Percentiles rank a stretch among this genome's conserved stretches.
These are phyloP conservation scores for Penicillium desertorum DNA, from an alignment of 495 filamentous ascomycete genomes.

Conservation along the genomic window DNA sequence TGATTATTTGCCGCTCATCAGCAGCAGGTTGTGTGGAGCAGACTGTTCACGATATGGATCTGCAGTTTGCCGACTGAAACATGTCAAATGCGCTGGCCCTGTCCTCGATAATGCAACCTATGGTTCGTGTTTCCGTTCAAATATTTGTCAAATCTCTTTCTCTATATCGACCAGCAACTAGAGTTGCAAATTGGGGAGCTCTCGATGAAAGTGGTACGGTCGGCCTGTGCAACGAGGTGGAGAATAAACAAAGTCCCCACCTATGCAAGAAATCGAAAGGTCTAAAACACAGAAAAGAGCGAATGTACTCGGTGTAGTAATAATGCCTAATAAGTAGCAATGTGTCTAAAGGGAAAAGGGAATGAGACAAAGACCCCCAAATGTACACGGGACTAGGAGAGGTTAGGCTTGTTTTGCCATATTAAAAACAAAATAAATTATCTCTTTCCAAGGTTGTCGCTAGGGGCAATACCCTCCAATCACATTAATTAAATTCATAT, in stretches of 20 bases:
- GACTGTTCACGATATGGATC: constrained; percentile 1
- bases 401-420: constrained; percentile 3
- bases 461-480: constrained; percentile 20
- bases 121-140: not conserved
- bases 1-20: not conserved
- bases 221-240: constrained; percentile 36
- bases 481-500: not conserved
- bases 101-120: constrained; percentile 7
- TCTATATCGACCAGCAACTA: constrained; percentile 8
- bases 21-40: not conserved
- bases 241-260: constrained; percentile 33
- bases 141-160: not conserved
- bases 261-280: constrained; percentile 4
- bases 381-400: constrained; percentile 1
- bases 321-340: not conserved
- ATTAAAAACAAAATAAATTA: constrained; percentile 1
- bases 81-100: constrained; percentile 14
- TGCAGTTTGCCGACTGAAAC: constrained; percentile 12
- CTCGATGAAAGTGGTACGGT: constrained; percentile 19
- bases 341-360: not conserved
- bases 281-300: not conserved
- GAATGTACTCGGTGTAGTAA: not conserved
- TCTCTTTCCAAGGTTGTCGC: constrained; percentile 19
- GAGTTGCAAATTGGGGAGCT: constrained; percentile 8
- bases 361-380: constrained; percentile 3